Percentiles rank a stretch among this genome's conserved stretches.
phyloP scores from a whole-genome alignment of 2,329 filamentous ascomycete species.

The Colletotrichum trifolii region DNA sequence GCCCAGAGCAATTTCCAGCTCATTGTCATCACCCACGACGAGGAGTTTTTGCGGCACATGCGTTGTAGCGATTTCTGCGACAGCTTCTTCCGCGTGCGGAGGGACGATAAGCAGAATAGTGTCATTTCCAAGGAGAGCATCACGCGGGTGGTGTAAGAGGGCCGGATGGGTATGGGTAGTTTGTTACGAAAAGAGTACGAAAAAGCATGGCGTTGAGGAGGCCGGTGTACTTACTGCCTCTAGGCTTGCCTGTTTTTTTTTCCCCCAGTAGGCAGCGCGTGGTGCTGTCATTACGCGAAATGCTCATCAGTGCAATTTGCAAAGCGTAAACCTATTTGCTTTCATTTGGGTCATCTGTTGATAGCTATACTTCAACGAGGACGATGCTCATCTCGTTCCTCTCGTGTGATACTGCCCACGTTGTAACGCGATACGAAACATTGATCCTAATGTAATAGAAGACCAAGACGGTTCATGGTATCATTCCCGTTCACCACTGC shows the following conservation, averaged over 20 bases:
- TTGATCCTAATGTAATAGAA: not conserved
- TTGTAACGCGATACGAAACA: not conserved
- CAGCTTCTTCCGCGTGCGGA: constrained; percentile 86
- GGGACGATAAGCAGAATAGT: constrained; percentile 88
- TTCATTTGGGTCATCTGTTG: no score
- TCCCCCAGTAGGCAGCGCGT: no score
- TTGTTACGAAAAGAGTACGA: not conserved
- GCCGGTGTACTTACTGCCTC: not conserved
- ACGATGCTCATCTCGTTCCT: no score
- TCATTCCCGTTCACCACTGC: constrained; percentile 17
- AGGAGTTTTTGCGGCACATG: constrained; percentile 95
- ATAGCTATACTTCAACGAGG: no score
- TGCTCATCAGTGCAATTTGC: no score
- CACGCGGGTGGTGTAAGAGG: constrained; percentile 55
- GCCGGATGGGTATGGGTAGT: not conserved
- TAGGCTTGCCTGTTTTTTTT: no score
- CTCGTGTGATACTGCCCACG: no score
- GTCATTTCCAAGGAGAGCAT: constrained; percentile 80
- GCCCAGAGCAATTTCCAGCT: constrained; percentile 96
- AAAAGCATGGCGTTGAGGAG: constrained; percentile 21
- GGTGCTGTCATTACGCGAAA: no score
- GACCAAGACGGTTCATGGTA: constrained; percentile 29
- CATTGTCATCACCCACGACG: constrained; percentile 98
- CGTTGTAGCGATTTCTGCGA: constrained; percentile 93
- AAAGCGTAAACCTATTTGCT: no score